phyloP scores from a whole-genome alignment of 176 grass and related monocot species.

The Luzula sylvatica region DNA sequence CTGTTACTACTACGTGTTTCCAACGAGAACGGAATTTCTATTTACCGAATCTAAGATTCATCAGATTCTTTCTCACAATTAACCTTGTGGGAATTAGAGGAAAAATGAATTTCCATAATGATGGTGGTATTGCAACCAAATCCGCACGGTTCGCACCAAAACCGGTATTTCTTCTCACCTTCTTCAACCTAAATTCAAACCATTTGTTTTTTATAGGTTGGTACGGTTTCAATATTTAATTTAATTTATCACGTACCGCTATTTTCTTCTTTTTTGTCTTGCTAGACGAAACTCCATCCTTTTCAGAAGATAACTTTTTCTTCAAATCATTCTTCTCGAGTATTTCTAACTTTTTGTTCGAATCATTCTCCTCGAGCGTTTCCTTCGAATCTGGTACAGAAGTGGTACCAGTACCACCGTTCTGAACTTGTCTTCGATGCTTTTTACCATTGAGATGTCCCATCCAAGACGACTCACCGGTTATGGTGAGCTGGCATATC shows the following conservation, averaged over 20 bases:
- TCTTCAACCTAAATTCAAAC: constrained; percentile 11
- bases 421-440: background rate
- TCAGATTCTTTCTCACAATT: constrained; percentile 16
- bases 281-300: background rate
- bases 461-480: background rate
- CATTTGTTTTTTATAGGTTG: no score
- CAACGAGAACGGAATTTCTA: no score
- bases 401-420: background rate
- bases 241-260: background rate
- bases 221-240: no score
- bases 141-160: constrained; percentile 1
- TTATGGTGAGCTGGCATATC: background rate
- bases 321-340: background rate
- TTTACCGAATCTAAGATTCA: no score
- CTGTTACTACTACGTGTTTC: no score
- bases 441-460: constrained; percentile 9
- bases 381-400: background rate
- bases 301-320: background rate
- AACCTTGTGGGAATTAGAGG: constrained; percentile 1
- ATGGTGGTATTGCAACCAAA: constrained; percentile 1
- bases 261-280: background rate
- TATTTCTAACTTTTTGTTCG: background rate
- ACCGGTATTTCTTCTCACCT: constrained; percentile 7
- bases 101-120: constrained; percentile 21
- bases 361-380: background rate